Evolutionary conservation across 108 stramenopile genomes (phyloP).

Genomic region (Aureococcus anophagefferens): DNA sequence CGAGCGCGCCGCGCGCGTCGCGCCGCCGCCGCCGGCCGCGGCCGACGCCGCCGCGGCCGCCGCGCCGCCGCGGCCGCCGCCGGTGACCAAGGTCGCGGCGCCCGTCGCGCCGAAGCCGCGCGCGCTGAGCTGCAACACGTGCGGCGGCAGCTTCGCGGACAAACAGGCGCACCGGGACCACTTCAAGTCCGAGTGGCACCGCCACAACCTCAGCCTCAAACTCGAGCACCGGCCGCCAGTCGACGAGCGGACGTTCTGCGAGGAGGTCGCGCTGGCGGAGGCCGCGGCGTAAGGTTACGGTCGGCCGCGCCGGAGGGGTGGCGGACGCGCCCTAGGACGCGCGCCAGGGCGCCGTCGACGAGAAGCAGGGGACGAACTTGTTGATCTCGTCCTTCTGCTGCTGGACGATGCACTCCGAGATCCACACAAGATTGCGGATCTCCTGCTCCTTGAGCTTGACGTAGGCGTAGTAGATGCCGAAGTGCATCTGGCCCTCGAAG

Average conservation of each 20-base stretch:
- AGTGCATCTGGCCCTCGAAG: slow-evolving; percentile 98
- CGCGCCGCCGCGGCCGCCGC: not conserved
- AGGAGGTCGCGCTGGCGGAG: not conserved
- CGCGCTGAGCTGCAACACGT: slow-evolving; percentile 56
- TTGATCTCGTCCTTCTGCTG: slow-evolving; percentile 93
- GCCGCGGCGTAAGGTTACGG: too few species aligned
- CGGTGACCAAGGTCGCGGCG: not conserved
- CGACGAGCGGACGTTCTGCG: slow-evolving; percentile 56
- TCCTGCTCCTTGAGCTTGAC: slow-evolving; percentile 99
- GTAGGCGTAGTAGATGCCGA: slow-evolving; percentile 91
- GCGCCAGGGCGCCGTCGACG: slow-evolving; percentile 72
- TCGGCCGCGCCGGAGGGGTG: too few species aligned
- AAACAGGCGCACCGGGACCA: slow-evolving; percentile 66
- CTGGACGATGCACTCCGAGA: slow-evolving; percentile 96
- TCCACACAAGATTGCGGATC: slow-evolving; percentile 98
- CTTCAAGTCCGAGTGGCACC: slow-evolving; percentile 86
- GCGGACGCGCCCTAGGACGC: not conserved
- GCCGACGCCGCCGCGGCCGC: not conserved
- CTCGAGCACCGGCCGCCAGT: slow-evolving; percentile 57
- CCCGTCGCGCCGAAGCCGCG: not conserved
- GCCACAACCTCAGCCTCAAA: slow-evolving; percentile 89
- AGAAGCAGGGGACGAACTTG: slow-evolving; percentile 95
- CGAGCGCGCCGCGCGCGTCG: not conserved
- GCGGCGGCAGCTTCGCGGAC: slow-evolving; percentile 62
- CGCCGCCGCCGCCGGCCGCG: too few species aligned